phyloP scores from a whole-genome alignment of 2,329 filamentous ascomycete genomes.

The Pseudovirgaria hyperparasitica region DNA sequence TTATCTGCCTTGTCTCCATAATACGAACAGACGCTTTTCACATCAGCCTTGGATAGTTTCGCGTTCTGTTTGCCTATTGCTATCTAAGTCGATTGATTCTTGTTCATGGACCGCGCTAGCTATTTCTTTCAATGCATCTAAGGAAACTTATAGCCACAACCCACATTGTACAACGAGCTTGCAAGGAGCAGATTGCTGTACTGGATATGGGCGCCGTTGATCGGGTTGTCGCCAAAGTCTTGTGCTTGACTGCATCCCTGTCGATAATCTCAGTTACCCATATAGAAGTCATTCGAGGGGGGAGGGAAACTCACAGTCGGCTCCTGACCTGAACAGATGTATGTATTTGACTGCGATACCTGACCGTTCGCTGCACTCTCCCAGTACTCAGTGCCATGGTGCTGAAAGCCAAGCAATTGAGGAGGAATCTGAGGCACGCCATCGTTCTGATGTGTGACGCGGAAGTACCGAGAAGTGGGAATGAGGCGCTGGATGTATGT shows the following conservation, averaged over 20 bases:
- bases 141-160: constrained; percentile 1
- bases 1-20: no score
- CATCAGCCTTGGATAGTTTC: no score
- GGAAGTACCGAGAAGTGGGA: constrained; percentile 2
- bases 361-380: constrained; percentile 1
- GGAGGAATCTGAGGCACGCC: constrained; percentile 4
- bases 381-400: constrained; percentile 5
- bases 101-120: no score
- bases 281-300: neutral
- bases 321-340: constrained; percentile 1
- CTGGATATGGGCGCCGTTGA: constrained; percentile 2
- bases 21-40: no score
- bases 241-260: constrained; percentile 1
- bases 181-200: constrained; percentile 2
- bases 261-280: neutral
- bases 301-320: neutral
- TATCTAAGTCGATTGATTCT: no score
- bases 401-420: constrained; percentile 1
- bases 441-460: constrained; percentile 5
- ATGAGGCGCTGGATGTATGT: constrained; percentile 2
- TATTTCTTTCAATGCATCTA: no score
- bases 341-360: constrained; percentile 1
- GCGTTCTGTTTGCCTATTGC: no score
- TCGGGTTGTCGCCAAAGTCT: neutral
- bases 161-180: constrained; percentile 1